A percentile compares a stretch with the other conserved stretches of the same genome.
These are phyloP conservation scores for Triticum timopheevii DNA, from an alignment of 176 grass and related monocot species.

Conservation along the genomic window DNA sequence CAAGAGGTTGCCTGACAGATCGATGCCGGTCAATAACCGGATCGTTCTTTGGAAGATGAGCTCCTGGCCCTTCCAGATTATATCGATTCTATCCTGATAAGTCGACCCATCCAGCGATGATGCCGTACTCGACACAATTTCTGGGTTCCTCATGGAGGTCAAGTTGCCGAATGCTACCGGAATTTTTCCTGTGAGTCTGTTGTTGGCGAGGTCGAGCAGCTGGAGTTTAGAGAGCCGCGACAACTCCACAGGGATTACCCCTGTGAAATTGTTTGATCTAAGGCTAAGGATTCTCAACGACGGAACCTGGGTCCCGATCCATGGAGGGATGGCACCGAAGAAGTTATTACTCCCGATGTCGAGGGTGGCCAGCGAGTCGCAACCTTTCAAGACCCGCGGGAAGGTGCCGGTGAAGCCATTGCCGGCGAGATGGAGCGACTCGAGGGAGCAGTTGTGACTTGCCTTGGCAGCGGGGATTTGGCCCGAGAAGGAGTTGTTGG, in stretches of 20 bases:
- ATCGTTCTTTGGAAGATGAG: slow-evolving; percentile 42
- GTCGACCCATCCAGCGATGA: slow-evolving; percentile 10
- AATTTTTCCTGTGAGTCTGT: slow-evolving; percentile 52
- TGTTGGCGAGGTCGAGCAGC: slow-evolving; percentile 56
- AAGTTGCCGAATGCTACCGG: slow-evolving; percentile 51
- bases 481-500: slow-evolving; percentile 59
- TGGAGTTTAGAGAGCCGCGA: slow-evolving; percentile 48
- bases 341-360: slow-evolving; percentile 63
- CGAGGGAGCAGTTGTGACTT: slow-evolving; percentile 32
- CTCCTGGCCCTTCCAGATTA: slow-evolving; percentile 63
- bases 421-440: slow-evolving; percentile 57
- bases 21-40: slow-evolving; percentile 50
- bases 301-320: slow-evolving; percentile 38
- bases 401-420: slow-evolving; percentile 53
- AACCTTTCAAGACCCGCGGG: slow-evolving; percentile 26
- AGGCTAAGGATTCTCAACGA: slow-evolving; percentile 53
- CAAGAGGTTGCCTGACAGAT: slow-evolving; percentile 55
- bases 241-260: slow-evolving; percentile 42
- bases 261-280: slow-evolving; percentile 49
- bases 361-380: slow-evolving; percentile 24
- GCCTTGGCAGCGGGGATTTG: slow-evolving; percentile 28
- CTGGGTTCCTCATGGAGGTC: slow-evolving; percentile 41
- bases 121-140: neutral
- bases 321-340: slow-evolving; percentile 52
- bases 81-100: slow-evolving; percentile 56